Evolutionary conservation across 768 basidiomycete species (phyloP).

Genomic region (Mycena leptocephala): DNA sequence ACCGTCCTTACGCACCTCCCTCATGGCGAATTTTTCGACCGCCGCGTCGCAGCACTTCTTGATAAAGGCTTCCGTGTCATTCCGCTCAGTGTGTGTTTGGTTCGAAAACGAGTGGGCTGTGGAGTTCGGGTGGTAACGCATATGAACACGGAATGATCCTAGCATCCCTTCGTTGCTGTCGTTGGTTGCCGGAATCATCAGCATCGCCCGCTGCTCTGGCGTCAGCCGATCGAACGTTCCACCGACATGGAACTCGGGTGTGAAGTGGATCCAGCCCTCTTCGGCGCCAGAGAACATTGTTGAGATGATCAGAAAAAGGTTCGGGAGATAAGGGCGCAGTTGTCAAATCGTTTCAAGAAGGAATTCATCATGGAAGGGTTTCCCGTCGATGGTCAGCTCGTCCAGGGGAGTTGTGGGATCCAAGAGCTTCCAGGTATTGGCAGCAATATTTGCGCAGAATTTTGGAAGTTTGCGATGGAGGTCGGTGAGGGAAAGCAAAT

Average conservation of each 20-base stretch:
- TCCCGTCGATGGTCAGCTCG: neutral
- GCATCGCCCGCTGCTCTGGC: neutral
- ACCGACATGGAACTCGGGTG: conserved; percentile 4
- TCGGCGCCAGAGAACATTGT: neutral
- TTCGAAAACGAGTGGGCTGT: neutral
- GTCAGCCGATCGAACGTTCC: conserved; percentile 10
- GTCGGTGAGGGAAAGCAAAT: too few relatives aligned
- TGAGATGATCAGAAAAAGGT: neutral
- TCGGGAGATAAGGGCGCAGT: neutral
- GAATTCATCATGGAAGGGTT: neutral
- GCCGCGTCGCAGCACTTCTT: neutral
- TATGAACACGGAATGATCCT: neutral
- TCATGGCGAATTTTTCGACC: neutral
- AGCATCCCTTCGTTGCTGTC: conserved; percentile 2
- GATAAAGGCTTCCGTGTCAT: conserved; percentile 21
- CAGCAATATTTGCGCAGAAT: conserved; percentile 33
- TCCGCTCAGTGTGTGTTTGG: neutral
- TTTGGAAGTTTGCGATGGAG: conserved; percentile 36
- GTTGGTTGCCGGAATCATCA: neutral
- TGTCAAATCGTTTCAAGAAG: neutral
- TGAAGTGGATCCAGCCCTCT: conserved; percentile 3
- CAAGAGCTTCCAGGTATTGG: neutral
- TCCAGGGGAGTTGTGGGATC: neutral
- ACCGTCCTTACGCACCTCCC: conserved; percentile 9
- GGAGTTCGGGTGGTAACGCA: neutral